phyloP scores from a whole-genome alignment of 108 stramenopile species.

The Nannochloropsis gaditana region DNA sequence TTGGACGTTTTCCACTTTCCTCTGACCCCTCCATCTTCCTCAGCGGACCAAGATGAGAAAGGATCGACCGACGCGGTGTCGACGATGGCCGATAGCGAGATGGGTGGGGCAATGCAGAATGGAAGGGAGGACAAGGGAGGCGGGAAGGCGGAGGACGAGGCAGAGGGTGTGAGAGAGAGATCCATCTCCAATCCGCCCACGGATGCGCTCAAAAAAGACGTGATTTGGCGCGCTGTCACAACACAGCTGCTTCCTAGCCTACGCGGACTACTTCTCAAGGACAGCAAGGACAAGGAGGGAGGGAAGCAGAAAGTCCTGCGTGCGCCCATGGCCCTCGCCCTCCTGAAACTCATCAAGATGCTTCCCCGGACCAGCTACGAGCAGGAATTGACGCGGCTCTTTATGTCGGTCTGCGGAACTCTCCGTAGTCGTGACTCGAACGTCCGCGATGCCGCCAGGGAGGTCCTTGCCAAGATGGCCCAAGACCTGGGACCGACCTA shows the following conservation, averaged over 20 bases:
- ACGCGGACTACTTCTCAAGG: slow-evolving; percentile 55
- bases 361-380: slow-evolving; percentile 67
- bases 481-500: slow-evolving; percentile 64
- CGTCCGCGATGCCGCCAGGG: slow-evolving; percentile 73
- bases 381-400: slow-evolving; percentile 64
- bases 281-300: slow-evolving; percentile 66
- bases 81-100: neutral
- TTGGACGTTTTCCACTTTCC: slow-evolving; percentile 77
- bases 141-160: neutral
- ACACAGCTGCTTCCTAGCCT: slow-evolving; percentile 40
- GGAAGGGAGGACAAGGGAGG: neutral
- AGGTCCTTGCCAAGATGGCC: slow-evolving; percentile 73
- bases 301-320: slow-evolving; percentile 63
- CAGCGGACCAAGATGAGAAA: slow-evolving; percentile 33
- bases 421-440: slow-evolving; percentile 66
- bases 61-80: slow-evolving; percentile 20
- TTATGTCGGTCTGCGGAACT: slow-evolving; percentile 73
- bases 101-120: neutral
- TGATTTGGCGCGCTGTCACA: slow-evolving; percentile 39
- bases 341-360: slow-evolving; percentile 78
- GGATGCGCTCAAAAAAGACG: neutral
- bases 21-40: slow-evolving; percentile 40
- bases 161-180: neutral
- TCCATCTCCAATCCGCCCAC: too few relatives aligned
- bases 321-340: slow-evolving; percentile 73